Base-by-base conservation (phyloP, 148 eudicot genomes). In the Amaranthus hypochondriacus region DNA sequence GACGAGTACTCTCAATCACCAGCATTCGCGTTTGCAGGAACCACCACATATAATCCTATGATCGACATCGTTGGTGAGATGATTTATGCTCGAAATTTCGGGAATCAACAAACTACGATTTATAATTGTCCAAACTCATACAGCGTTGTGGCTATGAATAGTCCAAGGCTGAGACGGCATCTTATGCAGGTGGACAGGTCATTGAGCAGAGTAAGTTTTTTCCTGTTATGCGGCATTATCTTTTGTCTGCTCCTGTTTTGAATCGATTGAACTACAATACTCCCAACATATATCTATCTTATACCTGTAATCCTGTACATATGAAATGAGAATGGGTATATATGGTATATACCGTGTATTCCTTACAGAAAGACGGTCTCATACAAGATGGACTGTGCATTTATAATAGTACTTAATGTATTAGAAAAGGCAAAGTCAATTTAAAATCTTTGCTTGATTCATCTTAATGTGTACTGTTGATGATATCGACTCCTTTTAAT, bases 61-160 rank as follows among this genome's bases (percentile, higher is more conserved):
- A 82, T 77, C 14, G 88, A 83, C 65, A 82, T 89, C 89, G 88
- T 88, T 56, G 92, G 97, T 13, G 91, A 86, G 69, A 87, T 93
- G 89, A 83, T 90, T 51, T 81, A 80, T 43, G 77, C 89, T 1
- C 73, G 92, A 71, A 62, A 90, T 11, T 88, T 88, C 42, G 90
- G 98, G 44, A 88, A 86, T 44, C 66, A 91, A 3, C 82, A 80
- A 47, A 53, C 82, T 0, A 78, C 82, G 28, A 61, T 81, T 7
- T 86, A 78, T 61, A 18, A 80, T 3, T 73, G 85, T 55, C 84
- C 89, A 0, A 82, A 82, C 56, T 82, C 90, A 1, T 88, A 90
- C 46, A 66, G 70, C 49, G 72, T 77, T 50, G 80, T 68, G 3
- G 78, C 76, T 21, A 72, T 63, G 55, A 77, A 66, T 71, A 85